A percentile compares a stretch with the other conserved stretches of the same genome.
Evolutionary conservation across 2,329 filamentous ascomycete species (phyloP).

Genomic region (Aspergillus vadensis): DNA sequence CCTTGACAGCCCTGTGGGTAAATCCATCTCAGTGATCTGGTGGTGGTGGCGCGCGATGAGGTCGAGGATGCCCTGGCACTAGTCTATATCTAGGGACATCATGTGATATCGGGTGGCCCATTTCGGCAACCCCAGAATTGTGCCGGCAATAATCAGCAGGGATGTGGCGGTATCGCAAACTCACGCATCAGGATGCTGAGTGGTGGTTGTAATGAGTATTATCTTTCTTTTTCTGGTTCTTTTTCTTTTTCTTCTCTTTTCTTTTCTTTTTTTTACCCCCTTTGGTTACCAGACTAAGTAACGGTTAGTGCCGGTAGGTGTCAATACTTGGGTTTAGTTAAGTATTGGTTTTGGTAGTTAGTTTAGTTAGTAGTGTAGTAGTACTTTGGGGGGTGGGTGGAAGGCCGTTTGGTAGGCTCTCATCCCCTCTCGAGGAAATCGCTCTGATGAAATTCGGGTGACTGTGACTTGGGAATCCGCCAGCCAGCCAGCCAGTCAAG

Average conservation of each 20-base stretch:
- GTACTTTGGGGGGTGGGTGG: not conserved
- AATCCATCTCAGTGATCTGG: not conserved
- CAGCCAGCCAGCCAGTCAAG: not conserved
- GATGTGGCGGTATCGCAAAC: conserved; percentile 3
- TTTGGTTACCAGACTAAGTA: not conserved
- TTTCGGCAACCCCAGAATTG: conserved; percentile 1
- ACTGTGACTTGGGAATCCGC: not conserved
- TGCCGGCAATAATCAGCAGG: conserved; percentile 2
- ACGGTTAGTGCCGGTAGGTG: conserved; percentile 3
- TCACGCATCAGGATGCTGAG: not conserved
- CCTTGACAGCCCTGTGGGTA: not conserved
- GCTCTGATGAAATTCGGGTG: conserved; percentile 5
- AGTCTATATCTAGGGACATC: conserved; percentile 1
- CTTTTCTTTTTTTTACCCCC: not conserved
- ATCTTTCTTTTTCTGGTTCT: not conserved
- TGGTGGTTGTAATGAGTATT: too few relatives aligned
- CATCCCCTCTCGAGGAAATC: conserved; percentile 1
- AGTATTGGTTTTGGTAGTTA: not conserved
- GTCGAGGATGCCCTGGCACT: conserved; percentile 8
- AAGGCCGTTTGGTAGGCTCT: not conserved
- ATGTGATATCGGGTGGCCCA: not conserved
- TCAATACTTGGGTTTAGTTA: not conserved
- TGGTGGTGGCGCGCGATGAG: conserved; percentile 1
- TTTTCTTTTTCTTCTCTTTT: too few relatives aligned
- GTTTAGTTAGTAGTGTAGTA: not conserved